Evolutionary conservation across 2,329 filamentous ascomycete species (phyloP).

Genomic region (Trichoderma koningiopsis): DNA sequence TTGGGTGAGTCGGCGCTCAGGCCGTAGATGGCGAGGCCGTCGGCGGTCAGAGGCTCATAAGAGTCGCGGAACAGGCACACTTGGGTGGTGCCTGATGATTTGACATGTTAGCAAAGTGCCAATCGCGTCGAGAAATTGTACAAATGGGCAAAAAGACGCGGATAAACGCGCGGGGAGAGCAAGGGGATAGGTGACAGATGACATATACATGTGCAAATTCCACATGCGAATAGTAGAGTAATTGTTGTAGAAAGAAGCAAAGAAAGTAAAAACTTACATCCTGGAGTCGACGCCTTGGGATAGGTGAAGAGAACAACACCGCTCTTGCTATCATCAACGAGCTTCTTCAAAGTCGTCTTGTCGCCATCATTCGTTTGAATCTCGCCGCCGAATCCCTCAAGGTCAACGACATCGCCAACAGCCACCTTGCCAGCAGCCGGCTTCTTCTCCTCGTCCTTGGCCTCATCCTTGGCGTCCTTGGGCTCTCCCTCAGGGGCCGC

Average conservation of each 20-base stretch:
- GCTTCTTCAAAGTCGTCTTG: constrained; percentile 75
- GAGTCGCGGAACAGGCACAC: constrained; percentile 90
- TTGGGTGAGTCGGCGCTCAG: constrained; percentile 86
- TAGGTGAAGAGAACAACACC: constrained; percentile 95
- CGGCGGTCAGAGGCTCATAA: constrained; percentile 72
- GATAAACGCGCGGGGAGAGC: not conserved
- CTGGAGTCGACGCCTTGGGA: constrained; percentile 89
- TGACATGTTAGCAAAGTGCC: constrained; percentile 9
- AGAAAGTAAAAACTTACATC: constrained; percentile 65
- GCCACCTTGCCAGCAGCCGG: constrained; percentile 45
- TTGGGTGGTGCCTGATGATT: constrained; percentile 79
- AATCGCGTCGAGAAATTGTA: constrained; percentile 11
- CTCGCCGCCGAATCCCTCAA: constrained; percentile 67
- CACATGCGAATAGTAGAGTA: not conserved
- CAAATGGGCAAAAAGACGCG: not conserved
- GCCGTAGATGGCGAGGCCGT: constrained; percentile 84
- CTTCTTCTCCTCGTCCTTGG: constrained; percentile 43
- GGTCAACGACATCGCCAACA: constrained; percentile 58
- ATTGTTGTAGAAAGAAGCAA: too few relatives aligned
- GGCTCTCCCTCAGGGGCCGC: constrained; percentile 15
- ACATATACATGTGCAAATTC: not conserved
- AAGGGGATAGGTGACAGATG: not conserved
- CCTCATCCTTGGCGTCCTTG: constrained; percentile 38
- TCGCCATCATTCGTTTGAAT: constrained; percentile 83
- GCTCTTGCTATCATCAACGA: constrained; percentile 79